phyloP scores from a whole-genome alignment of 2,329 filamentous ascomycete genomes.

The Fusarium equiseti region DNA sequence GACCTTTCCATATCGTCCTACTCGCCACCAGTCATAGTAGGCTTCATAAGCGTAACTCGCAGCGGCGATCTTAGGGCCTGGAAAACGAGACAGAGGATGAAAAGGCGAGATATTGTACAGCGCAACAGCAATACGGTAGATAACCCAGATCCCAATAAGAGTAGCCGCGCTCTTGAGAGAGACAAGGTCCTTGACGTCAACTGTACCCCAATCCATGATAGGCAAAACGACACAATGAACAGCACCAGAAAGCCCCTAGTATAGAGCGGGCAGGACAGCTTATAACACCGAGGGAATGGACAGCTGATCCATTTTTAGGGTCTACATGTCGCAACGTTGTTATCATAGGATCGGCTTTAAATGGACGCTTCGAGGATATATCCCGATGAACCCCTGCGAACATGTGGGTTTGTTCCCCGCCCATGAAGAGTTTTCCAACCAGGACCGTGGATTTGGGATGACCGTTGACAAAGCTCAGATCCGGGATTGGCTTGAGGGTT shows the following conservation, averaged over 20 bases:
- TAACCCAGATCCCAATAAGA: conserved; percentile 46
- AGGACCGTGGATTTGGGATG: neutral
- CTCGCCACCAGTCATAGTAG: conserved; percentile 54
- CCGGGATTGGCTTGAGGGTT: neutral
- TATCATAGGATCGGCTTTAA: conserved; percentile 13
- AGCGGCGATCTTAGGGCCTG: conserved; percentile 54
- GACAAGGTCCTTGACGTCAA: neutral
- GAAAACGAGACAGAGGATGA: conserved; percentile 54
- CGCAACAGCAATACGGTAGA: conserved; percentile 47
- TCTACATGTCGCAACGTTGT: neutral
- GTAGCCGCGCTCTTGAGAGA: conserved; percentile 6
- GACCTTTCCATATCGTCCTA: conserved; percentile 52
- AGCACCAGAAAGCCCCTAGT: rapidly evolving
- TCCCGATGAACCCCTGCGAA: conserved; percentile 9
- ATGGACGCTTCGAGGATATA: neutral
- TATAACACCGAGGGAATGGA: neutral
- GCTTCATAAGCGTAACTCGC: conserved; percentile 54
- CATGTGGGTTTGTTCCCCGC: conserved; percentile 3
- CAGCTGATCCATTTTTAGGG: neutral
- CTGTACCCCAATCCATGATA: conserved; percentile 8
- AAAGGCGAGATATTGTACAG: conserved; percentile 56
- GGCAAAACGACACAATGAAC: no score
- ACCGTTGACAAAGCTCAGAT: neutral
- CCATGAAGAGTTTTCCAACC: neutral
- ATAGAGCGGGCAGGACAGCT: neutral